Evolutionary conservation across 495 filamentous ascomycete species (phyloP).

Genomic region (Penicillium odoratum): DNA sequence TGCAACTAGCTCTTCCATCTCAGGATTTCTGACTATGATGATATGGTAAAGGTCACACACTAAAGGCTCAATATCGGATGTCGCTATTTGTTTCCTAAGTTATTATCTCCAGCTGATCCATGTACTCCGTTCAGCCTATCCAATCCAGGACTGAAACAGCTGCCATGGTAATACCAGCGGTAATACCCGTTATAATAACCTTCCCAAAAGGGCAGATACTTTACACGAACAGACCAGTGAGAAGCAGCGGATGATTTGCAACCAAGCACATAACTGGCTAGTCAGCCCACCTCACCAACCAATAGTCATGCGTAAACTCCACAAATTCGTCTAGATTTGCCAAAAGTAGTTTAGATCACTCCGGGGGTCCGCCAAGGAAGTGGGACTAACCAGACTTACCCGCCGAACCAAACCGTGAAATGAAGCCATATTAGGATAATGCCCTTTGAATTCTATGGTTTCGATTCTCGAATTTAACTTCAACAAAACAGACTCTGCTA

Average conservation of each 20-base stretch:
- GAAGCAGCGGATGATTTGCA: constrained; percentile 20
- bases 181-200: not conserved
- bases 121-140: not conserved
- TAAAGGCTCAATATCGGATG: too few relatives aligned
- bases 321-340: constrained; percentile 21
- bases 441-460: not conserved
- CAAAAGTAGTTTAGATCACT: constrained; percentile 11
- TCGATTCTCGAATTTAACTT: not conserved
- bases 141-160: too few relatives aligned
- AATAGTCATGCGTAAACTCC: not conserved
- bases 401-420: constrained; percentile 6
- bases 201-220: not conserved
- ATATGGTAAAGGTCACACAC: too few relatives aligned
- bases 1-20: too few relatives aligned
- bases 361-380: not conserved
- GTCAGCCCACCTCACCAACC: not conserved
- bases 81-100: not conserved
- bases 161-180: not conserved
- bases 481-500: not conserved
- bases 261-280: constrained; percentile 12
- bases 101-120: too few relatives aligned
- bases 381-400: not conserved
- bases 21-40: too few relatives aligned
- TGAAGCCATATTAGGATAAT: constrained; percentile 6
- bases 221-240: not conserved